A percentile compares a stretch with the other conserved stretches of the same genome.
Evolutionary conservation across 352 stramenopile genomes (phyloP).

Genomic region (Peronospora destructor): DNA sequence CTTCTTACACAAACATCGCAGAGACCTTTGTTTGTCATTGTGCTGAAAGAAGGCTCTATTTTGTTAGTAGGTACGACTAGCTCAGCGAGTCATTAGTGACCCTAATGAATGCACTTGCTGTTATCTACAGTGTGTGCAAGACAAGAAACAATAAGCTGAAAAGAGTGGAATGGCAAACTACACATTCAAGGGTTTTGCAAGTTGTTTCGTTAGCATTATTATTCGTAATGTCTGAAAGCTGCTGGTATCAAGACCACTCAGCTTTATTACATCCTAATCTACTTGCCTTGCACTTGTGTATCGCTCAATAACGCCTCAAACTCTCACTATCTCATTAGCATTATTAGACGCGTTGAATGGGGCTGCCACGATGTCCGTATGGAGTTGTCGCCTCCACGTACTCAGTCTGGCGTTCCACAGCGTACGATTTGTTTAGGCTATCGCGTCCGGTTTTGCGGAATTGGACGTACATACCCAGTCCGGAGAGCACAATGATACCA

Average conservation of each 20-base stretch:
- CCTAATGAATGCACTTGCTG: too few species aligned
- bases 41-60: too few species aligned
- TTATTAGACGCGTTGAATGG: conserved; percentile 29
- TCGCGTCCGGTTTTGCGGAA: conserved; percentile 48
- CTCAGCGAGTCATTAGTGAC: too few species aligned
- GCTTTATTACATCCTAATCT: conserved; percentile 13
- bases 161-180: too few species aligned
- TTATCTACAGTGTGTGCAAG: too few species aligned
- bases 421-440: conserved; percentile 24
- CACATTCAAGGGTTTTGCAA: too few species aligned
- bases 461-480: conserved; percentile 49
- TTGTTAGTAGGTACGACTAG: too few species aligned
- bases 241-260: not conserved
- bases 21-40: too few species aligned
- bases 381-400: conserved; percentile 30
- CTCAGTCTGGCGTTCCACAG: conserved; percentile 17
- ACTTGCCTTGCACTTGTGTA: not conserved
- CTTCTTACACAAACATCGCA: too few species aligned
- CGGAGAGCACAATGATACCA: conserved; percentile 45
- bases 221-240: not conserved
- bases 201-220: not conserved
- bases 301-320: not conserved
- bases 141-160: too few species aligned
- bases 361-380: conserved; percentile 25
- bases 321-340: not conserved